Base-by-base conservation (phyloP, 2,329 filamentous ascomycete genomes). In the Colletotrichum horii region DNA sequence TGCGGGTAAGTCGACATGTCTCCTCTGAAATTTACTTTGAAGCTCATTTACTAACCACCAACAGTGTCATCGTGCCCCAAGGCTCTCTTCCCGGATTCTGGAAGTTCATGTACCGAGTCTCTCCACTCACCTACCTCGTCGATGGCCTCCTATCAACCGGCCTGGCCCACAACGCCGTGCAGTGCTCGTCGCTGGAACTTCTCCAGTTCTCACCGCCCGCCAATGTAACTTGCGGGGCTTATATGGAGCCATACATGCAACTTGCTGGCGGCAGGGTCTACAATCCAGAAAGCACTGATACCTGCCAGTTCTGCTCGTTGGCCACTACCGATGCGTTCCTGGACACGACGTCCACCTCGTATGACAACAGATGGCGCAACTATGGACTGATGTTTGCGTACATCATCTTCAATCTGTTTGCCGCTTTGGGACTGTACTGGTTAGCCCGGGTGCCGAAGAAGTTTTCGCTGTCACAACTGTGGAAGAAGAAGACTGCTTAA, bases 51-150 rank as follows among this genome's bases (percentile, higher is more conserved):
- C 30, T n/a, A 32, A 62, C 34, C 19, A 64, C 56, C 14, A 5
- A 83, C 77, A 88, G 91, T 84, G 91, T 95, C 48, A 87, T 94
- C 70, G 91, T 91, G 2, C 83, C 87, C 0, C 90, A 91, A 1
- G 80, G 80, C 0, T 83, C 86, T 1, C 88, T 95, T 4, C 93
- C 93, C 0, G 85, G 89, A 4, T 94, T 94, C 85, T 95, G 93
- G 93, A 91, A 89, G 69, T 93, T 93, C 85, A 93, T 93, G 91
- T 94, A 94, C 82, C 88, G 91, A 30, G 84, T 92, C 58, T 93
- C 91, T 0, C 93, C 93, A 1, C 91, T 94, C 77, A 94, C 92
- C 0, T 95, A 95, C 81, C 85, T 94, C 19, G 88, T 94, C 64
- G 86, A 88, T 30, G 92, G 91, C 8, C 88, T 95, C 81, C 85